These are phyloP conservation scores for Pneumocystis canis DNA, from an alignment of 1,139 yeast genomes.

Conservation along the genomic window DNA sequence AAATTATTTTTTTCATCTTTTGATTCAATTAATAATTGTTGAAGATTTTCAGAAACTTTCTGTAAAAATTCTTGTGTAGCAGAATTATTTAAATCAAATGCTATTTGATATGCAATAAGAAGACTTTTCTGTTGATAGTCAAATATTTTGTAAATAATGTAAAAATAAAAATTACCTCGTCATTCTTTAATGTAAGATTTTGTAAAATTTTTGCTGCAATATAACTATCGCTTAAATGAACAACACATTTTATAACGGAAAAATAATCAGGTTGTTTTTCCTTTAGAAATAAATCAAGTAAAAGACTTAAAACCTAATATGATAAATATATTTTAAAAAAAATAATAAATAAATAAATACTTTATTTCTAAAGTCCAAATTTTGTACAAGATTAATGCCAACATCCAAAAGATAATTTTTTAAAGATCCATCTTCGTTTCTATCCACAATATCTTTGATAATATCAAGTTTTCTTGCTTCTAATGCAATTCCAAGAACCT, in stretches of 20 bases:
- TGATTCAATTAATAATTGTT: slow-evolving; percentile 19
- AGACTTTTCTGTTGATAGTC: slow-evolving; percentile 20
- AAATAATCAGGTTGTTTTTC: slow-evolving; percentile 62
- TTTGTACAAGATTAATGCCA: slow-evolving; percentile 50
- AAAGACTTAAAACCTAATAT: slow-evolving; percentile 20
- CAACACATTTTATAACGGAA: slow-evolving; percentile 68
- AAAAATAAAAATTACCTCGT: slow-evolving; percentile 18
- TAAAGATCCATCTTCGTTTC: slow-evolving; percentile 34
- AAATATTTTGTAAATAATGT: neutral
- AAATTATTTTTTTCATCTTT: slow-evolving; percentile 36
- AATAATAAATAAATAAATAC: no score
- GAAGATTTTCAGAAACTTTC: slow-evolving; percentile 32
- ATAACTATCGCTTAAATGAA: slow-evolving; percentile 64
- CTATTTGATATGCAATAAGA: slow-evolving; percentile 76
- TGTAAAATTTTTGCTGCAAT: slow-evolving; percentile 58
- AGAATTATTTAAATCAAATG: slow-evolving; percentile 81
- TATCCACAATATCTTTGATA: slow-evolving; percentile 35
- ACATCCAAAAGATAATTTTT: slow-evolving; percentile 67
- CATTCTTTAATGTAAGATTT: slow-evolving; percentile 33
- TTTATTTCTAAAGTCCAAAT: slow-evolving; percentile 48
- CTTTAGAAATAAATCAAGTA: slow-evolving; percentile 46
- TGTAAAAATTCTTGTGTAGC: slow-evolving; percentile 86
- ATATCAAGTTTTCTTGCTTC: slow-evolving; percentile 81
- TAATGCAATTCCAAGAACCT: slow-evolving; percentile 67
- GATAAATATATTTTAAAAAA: neutral